Conservation (phyloP, 768 basidiomycete genomes). For the Mycena albidolilacea region DNA sequence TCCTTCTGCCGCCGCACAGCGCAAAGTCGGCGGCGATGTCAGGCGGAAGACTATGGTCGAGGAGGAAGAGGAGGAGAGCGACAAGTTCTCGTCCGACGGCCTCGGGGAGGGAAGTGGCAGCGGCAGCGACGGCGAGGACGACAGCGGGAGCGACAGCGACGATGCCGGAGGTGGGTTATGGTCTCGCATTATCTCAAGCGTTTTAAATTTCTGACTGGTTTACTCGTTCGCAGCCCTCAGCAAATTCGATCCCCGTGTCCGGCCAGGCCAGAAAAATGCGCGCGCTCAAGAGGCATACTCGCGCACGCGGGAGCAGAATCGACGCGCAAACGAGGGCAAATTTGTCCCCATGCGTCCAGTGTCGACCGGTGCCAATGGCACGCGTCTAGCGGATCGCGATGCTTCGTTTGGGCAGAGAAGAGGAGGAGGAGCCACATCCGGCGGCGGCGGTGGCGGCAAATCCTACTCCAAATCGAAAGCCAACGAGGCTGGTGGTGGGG, state of each 20-base stretch:
- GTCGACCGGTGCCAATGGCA: constrained; percentile 47
- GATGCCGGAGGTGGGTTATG: constrained; percentile 66
- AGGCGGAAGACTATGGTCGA: constrained; percentile 85
- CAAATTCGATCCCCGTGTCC: constrained; percentile 65
- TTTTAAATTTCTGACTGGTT: constrained; percentile 8
- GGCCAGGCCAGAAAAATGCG: constrained; percentile 63
- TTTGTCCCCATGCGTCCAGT: constrained; percentile 75
- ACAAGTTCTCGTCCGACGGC: constrained; percentile 74
- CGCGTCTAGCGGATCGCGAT: constrained; percentile 57
- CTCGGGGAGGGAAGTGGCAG: constrained; percentile 57
- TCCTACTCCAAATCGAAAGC: constrained; percentile 40
- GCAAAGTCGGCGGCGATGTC: constrained; percentile 50
- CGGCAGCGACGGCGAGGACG: constrained; percentile 61
- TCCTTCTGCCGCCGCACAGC: constrained; percentile 82
- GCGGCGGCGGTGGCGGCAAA: constrained; percentile 17
- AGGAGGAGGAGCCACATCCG: constrained; percentile 40
- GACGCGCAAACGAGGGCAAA: constrained; percentile 66
- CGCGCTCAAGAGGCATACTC: constrained; percentile 63
- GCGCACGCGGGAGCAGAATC: constrained; percentile 59
- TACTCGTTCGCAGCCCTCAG: constrained; percentile 58
- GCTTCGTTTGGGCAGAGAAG: constrained; percentile 84
- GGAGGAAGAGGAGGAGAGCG: constrained; percentile 91
- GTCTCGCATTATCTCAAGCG: constrained; percentile 18
- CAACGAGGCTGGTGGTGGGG: constrained; percentile 41
- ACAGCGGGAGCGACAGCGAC: constrained; percentile 61